These are phyloP conservation scores for Chlamydomonas schloesseri DNA, from an alignment of 139 green algal species.

Conservation along the genomic window DNA sequence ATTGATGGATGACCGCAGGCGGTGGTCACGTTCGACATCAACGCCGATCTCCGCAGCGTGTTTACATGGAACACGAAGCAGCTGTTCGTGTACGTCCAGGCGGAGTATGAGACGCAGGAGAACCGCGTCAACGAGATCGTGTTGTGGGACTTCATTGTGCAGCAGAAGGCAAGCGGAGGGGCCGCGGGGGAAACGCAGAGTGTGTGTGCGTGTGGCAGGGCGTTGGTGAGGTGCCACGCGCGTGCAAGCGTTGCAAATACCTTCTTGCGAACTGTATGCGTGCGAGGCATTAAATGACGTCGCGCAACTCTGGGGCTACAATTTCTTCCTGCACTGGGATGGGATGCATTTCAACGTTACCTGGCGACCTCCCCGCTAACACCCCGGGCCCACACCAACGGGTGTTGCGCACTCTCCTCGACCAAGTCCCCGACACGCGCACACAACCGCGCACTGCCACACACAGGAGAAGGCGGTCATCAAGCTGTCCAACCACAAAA, in stretches of 20 bases:
- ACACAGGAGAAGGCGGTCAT: conserved; percentile 66
- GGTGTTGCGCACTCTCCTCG: too few species aligned
- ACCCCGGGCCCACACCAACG: too few species aligned
- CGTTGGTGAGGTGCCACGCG: too few species aligned
- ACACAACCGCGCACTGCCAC: neutral
- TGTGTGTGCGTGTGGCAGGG: neutral
- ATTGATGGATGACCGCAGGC: conserved; percentile 59
- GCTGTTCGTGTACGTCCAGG: conserved; percentile 72
- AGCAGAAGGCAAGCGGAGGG: conserved; percentile 45
- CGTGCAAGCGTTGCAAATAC: too few species aligned
- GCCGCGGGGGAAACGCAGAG: too few species aligned
- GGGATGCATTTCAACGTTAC: too few species aligned
- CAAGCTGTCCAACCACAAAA: conserved; percentile 58
- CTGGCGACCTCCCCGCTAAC: too few species aligned
- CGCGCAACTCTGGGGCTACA: too few species aligned
- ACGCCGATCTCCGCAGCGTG: conserved; percentile 75
- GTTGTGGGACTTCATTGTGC: conserved; percentile 84
- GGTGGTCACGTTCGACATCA: conserved; percentile 70
- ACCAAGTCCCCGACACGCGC: too few species aligned
- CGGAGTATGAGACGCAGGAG: conserved; percentile 58
- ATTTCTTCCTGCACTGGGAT: too few species aligned
- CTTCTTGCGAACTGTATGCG: too few species aligned
- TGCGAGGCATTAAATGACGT: too few species aligned
- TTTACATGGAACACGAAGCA: conserved; percentile 95
- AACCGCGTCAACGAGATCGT: conserved; percentile 78